These are phyloP conservation scores for Sordariomycetes sp. DNA, from an alignment of 2,329 filamentous ascomycete genomes.

Conservation along the genomic window DNA sequence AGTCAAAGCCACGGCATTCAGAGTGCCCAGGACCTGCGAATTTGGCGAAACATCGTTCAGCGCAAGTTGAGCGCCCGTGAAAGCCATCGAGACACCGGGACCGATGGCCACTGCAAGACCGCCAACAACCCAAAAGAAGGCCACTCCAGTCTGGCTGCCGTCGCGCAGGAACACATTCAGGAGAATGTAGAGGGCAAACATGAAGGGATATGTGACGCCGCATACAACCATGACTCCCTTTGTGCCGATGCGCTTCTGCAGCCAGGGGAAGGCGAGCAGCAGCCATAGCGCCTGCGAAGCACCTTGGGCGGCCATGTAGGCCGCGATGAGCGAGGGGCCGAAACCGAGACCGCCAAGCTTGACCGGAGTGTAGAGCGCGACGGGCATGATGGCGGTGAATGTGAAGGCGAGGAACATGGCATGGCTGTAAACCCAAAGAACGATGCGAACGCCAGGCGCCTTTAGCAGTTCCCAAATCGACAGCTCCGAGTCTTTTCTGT, in stretches of 20 bases:
- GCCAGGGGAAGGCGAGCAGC: constrained; percentile 56
- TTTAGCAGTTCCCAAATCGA: constrained; percentile 38
- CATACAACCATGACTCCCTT: constrained; percentile 54
- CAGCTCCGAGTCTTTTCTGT: constrained; percentile 2
- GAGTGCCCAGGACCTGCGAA: constrained; percentile 53
- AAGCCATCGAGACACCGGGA: constrained; percentile 57
- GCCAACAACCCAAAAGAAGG: constrained; percentile 46
- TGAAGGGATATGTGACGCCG: constrained; percentile 46
- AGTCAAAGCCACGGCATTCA: constrained; percentile 57
- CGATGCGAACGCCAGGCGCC: constrained; percentile 54
- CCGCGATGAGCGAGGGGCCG: constrained; percentile 51
- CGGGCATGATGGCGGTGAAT: constrained; percentile 61
- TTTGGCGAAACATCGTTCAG: constrained; percentile 66
- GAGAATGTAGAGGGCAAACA: constrained; percentile 49
- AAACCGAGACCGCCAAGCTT: constrained; percentile 58
- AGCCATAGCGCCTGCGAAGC: constrained; percentile 63
- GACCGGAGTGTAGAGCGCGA: constrained; percentile 59
- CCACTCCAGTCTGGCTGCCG: constrained; percentile 22
- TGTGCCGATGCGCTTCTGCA: constrained; percentile 60
- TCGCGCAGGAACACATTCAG: constrained; percentile 37
- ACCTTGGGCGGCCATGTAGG: constrained; percentile 56
- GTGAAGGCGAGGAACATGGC: constrained; percentile 60
- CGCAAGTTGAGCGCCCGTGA: constrained; percentile 63
- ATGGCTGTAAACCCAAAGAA: constrained; percentile 57
- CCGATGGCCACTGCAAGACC: constrained; percentile 39